Evolutionary conservation across 805 yeast species (phyloP).

Genomic region (Candida manassasensis): DNA sequence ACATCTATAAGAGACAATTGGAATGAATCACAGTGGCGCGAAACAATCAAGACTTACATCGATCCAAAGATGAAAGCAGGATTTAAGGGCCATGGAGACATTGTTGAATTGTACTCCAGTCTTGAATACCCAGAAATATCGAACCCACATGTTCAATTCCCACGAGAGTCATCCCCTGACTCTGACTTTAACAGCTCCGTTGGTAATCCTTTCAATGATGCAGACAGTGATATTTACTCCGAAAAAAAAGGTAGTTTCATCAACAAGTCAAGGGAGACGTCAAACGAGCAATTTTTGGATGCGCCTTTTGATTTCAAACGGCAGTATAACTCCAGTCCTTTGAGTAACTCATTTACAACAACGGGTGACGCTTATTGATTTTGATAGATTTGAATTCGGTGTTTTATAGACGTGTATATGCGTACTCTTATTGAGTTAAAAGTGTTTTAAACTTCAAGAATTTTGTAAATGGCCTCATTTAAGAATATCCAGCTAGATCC

Average conservation of each 20-base stretch:
- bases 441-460: no score
- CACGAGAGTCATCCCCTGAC: conserved; percentile 3
- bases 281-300: conserved; percentile 6
- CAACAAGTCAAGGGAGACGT: neutral
- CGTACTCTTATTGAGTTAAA: no score
- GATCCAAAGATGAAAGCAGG: conserved; percentile 9
- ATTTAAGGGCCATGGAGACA: conserved; percentile 35
- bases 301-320: conserved; percentile 9
- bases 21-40: conserved; percentile 26
- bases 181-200: neutral
- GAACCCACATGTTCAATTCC: conserved; percentile 5
- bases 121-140: conserved; percentile 8
- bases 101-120: conserved; percentile 26
- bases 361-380: no score
- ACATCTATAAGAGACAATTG: conserved; percentile 20
- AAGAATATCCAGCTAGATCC: no score
- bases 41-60: conserved; percentile 15
- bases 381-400: no score
- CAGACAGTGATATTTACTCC: neutral
- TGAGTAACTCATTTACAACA: conserved; percentile 3
- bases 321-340: conserved; percentile 3
- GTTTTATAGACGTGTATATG: no score
- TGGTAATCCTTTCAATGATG: neutral
- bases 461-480: no score
- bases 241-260: neutral